Evolutionary conservation across 2,329 filamentous ascomycete species (phyloP), one percentile per base, ranked within the genome.

Genomic region (Botrytis fragariae): DNA sequence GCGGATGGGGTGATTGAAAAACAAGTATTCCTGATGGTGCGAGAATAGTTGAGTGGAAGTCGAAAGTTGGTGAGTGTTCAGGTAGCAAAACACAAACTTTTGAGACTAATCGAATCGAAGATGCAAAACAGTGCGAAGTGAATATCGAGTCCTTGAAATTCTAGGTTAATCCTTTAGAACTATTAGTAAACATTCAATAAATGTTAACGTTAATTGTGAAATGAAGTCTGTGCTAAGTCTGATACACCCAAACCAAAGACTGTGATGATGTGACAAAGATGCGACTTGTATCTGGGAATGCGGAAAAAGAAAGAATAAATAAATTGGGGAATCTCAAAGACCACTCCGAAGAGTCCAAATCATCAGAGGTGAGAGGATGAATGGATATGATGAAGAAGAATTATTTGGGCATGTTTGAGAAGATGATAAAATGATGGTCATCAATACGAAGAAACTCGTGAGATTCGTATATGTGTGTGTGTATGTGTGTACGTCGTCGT

Each of bases 21-120:
- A 72, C 51, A 39, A 59, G 37, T 45, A 37, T 69, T 54, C 32
- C 37, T 44, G n/a, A 32, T 54, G 60, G 61, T 54, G 18, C 69
- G 65, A 74, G 71, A 71, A 74, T 45, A 7, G n/a, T 67, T 72
- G 45, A 44, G 42, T 48, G 45, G 72, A 73, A 76, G 32, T 68
- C 16, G 16, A 71, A 65, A 71, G 64, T 67, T 32, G 42, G 73
- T 71, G 63, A 75, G 76, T 75, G 76, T 74, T 75, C 70, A 71
- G 69, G 79, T 75, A 78, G 77, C 76, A 62, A 76, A 75, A 75
- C 74, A 74, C 75, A 71, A 62, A 71, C 64, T 77, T 69, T n/a
- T 39, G 77, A 72, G 62, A 75, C 74, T 51, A 54, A 9, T 69
- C 12, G 48, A 74, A 74, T 74, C 76, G 74, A 79, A 77, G 78